A percentile compares a stretch with the other conserved stretches of the same genome.
These are phyloP conservation scores for Tricholoma terreum DNA, from an alignment of 768 basidiomycete species.

Conservation along the genomic window DNA sequence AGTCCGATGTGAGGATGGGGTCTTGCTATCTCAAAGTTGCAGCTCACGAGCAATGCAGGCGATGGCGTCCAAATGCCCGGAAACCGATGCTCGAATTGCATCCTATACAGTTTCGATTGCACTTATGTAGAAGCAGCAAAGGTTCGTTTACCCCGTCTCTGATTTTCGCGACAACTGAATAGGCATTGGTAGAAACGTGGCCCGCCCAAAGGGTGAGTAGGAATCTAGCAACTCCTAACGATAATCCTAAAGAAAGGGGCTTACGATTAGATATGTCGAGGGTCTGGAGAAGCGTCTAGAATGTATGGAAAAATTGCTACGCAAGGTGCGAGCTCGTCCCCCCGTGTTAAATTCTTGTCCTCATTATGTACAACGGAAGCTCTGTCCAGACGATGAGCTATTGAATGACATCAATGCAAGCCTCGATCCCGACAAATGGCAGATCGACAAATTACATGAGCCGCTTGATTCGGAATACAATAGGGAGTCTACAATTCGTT, in stretches of 20 bases:
- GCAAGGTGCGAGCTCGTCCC: slow-evolving; percentile 23
- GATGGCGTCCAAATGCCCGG: slow-evolving; percentile 72
- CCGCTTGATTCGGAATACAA: background rate
- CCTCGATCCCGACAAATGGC: slow-evolving; percentile 15
- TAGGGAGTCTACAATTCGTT: background rate
- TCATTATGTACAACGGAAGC: slow-evolving; percentile 30
- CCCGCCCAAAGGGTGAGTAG: slow-evolving; percentile 55
- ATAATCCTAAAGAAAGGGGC: background rate
- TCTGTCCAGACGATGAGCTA: slow-evolving; percentile 64
- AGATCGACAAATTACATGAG: background rate
- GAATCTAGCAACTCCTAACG: too few relatives aligned
- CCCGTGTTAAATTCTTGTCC: background rate
- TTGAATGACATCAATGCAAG: slow-evolving; percentile 50
- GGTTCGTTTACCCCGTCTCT: slow-evolving; percentile 34
- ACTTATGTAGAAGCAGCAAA: slow-evolving; percentile 69
- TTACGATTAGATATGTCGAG: slow-evolving; percentile 50
- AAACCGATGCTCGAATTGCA: slow-evolving; percentile 67
- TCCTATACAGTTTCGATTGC: slow-evolving; percentile 60
- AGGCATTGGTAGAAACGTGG: slow-evolving; percentile 45
- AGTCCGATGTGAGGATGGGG: slow-evolving; percentile 76
- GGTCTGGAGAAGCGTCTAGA: slow-evolving; percentile 56
- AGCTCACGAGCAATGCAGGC: slow-evolving; percentile 32
- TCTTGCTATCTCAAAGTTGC: background rate
- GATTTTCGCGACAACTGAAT: background rate
- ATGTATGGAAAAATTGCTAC: slow-evolving; percentile 60